These are phyloP conservation scores for Atalantia buxifolia DNA, from an alignment of 345 rosid genomes.

Conservation along the genomic window DNA sequence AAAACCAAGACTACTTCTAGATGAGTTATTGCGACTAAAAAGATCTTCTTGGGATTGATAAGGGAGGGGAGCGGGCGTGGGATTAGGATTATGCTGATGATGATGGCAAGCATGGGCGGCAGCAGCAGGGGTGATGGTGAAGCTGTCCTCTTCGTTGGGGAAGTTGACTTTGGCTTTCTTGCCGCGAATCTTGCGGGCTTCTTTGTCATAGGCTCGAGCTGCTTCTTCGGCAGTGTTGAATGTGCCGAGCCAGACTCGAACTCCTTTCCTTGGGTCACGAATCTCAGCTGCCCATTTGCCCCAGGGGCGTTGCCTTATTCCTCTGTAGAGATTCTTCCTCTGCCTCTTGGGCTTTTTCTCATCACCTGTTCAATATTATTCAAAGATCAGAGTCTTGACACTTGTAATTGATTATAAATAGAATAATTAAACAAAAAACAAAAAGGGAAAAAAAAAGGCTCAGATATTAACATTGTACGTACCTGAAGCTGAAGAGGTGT, in stretches of 20 bases:
- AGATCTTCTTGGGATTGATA: not conserved
- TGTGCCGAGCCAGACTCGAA: slow-evolving; percentile 94
- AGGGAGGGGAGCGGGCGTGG: not conserved
- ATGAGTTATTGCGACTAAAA: not conserved
- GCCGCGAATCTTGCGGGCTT: slow-evolving; percentile 82
- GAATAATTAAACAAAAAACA: not conserved
- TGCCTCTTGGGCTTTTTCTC: slow-evolving; percentile 54
- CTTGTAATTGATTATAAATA: not conserved
- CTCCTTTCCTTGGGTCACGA: slow-evolving; percentile 90
- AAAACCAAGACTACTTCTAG: slow-evolving; percentile 5
- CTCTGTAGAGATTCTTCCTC: slow-evolving; percentile 80
- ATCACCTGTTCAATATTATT: slow-evolving; percentile 34
- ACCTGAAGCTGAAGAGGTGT: slow-evolving; percentile 22
- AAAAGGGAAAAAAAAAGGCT: no score
- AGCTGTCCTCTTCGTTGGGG: slow-evolving; percentile 53
- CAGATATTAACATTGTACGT: slow-evolving; percentile 18
- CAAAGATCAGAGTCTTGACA: slow-evolving; percentile 11
- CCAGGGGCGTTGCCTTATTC: slow-evolving; percentile 94
- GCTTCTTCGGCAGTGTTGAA: slow-evolving; percentile 91
- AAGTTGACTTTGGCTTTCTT: slow-evolving; percentile 84
- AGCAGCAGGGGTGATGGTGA: slow-evolving; percentile 4
- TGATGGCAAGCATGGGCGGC: not conserved
- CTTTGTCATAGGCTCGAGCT: slow-evolving; percentile 84
- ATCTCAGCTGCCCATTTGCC: slow-evolving; percentile 99
- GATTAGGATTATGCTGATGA: slow-evolving; percentile 6